These are phyloP conservation scores for Ustilago cynodontis DNA, from an alignment of 1,284 basidiomycete genomes.

Conservation along the genomic window DNA sequence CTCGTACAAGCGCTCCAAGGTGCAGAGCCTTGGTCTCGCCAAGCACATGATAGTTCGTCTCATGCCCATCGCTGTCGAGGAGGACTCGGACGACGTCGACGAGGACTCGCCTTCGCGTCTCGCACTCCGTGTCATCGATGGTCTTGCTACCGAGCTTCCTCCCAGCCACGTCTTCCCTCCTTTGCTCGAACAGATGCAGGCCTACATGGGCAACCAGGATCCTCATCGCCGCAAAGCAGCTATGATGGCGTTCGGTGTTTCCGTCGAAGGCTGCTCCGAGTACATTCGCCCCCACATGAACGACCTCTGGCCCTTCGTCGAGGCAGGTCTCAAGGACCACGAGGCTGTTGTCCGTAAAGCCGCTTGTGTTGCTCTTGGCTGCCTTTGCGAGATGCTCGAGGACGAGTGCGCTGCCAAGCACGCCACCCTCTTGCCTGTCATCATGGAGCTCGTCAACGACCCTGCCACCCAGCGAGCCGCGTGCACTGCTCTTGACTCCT, in stretches of 20 bases:
- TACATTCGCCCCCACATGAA: slow-evolving; percentile 94
- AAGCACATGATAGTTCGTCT: slow-evolving; percentile 89
- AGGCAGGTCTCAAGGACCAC: slow-evolving; percentile 85
- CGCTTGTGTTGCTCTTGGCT: slow-evolving; percentile 92
- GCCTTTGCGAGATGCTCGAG: slow-evolving; percentile 97
- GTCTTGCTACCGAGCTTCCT: slow-evolving; percentile 91
- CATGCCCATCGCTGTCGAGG: slow-evolving; percentile 92
- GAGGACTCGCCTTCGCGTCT: slow-evolving; percentile 91
- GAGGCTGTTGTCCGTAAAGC: slow-evolving; percentile 92
- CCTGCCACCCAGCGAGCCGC: slow-evolving; percentile 88
- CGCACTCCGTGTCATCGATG: slow-evolving; percentile 94
- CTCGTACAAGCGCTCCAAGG: slow-evolving; percentile 93
- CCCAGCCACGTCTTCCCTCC: slow-evolving; percentile 97
- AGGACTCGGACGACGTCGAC: slow-evolving; percentile 84
- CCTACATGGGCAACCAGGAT: slow-evolving; percentile 63
- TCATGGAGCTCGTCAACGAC: slow-evolving; percentile 81
- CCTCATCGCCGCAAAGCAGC: slow-evolving; percentile 86
- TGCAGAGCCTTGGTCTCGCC: slow-evolving; percentile 87
- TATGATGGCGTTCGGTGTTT: slow-evolving; percentile 94
- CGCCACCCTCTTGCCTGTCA: slow-evolving; percentile 82
- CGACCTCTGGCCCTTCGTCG: slow-evolving; percentile 94
- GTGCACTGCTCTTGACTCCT: slow-evolving; percentile 94
- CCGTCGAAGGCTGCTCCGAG: slow-evolving; percentile 97
- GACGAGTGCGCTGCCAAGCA: slow-evolving; percentile 92
- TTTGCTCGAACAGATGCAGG: slow-evolving; percentile 76